Base-by-base conservation (phyloP, 139 green algal species). In the Chlorella sorokiniana region DNA sequence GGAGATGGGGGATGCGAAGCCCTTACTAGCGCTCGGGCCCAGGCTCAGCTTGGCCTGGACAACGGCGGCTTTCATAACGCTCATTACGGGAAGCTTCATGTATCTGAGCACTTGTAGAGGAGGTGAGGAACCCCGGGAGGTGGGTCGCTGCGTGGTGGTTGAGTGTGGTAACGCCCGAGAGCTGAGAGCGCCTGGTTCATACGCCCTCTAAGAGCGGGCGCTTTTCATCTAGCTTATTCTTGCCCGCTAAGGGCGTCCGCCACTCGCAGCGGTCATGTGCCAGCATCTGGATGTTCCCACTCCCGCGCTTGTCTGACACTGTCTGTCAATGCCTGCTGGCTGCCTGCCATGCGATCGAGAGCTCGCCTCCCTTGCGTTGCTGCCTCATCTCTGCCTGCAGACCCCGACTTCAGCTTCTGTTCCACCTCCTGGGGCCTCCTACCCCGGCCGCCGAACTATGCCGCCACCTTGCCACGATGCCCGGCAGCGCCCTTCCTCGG, bases 71-170 rank as follows among this genome's bases (percentile, higher is more conserved):
- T 59, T 59, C 48, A 59, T 59, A 25, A 16, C 16, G 14, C 14
- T 59, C 11, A 59, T 59, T 25, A 16, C 48, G 16, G 48, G 48
- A 59, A 59, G 48, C 48, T 59, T 59, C 48, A 59, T 16, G 14
- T 59, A 59, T 16, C 48, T 59, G 16, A 59, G 14, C 11, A 16
- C 48, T 59, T 59, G 48, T 16, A 11, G 48, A 59, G 48, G 48
- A 69, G 4, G 5, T 69, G 42, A 75, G 68, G 18, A 4, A 29
- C 5, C 44, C 29, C 41, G 41, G 29, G 25, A 6, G 33, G 37
- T 51, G 67, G 40, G 67, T 54, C 29, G 67, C 27, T 40, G 68
- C 40, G 20, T 25, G 68, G 68, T 75, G 41, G 41, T 75, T 75
- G 35, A 71, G 37, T 22, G 16, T 29, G 11, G 31, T 31, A 31